Evolutionary conservation across 192 early-diverging fungal species (phyloP), one percentile per base, ranked within the genome.

Genomic region (Coemansia sp.): DNA sequence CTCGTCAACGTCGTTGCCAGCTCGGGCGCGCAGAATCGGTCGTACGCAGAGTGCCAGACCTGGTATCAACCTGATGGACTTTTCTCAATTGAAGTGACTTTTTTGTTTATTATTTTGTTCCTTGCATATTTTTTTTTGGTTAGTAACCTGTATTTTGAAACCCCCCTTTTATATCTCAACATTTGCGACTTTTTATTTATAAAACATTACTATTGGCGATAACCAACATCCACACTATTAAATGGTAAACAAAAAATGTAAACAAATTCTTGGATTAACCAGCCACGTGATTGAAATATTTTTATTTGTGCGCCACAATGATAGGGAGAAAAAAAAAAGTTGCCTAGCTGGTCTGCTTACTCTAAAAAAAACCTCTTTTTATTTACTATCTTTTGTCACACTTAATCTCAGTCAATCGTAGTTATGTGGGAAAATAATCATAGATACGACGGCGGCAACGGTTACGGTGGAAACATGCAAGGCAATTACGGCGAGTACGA

Each of bases 41-140:
- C 73, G 81, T 44, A 78, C 81, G 24, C 81, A 84, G 71, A 84
- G 81, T 46, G 81, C 81, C 0, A 70, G 81, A 0, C 81, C 81
- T 20, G 76, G 81, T 20, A 70, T 84, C 66, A 78, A 72, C 52
- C 42, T 67, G 20, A 63, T 84, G n/a, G 70, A 78, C 68, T 84
- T 84, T 71, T 41, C 69, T 4, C 72, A 71, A 33, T 57, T 41
- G 36, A 63, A 63, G 38, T 41, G 36, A 63, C 36, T 15, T 18
- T 15, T 15, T 9, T 65, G 7, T 47, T 13, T 65, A 9, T 47
- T 65, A 10, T 65, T 13, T 47, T 65, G 10, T 6, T 65, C 11
- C 33, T 31, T n/a, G 16, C 15, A 33, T 29, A 69, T n/a, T 51
- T 10, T 27, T 27, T 22, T 5, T 38, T 38, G 7, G 34, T 40